phyloP scores from a whole-genome alignment of 257 asterid species.

The Linderniella brevidens region DNA sequence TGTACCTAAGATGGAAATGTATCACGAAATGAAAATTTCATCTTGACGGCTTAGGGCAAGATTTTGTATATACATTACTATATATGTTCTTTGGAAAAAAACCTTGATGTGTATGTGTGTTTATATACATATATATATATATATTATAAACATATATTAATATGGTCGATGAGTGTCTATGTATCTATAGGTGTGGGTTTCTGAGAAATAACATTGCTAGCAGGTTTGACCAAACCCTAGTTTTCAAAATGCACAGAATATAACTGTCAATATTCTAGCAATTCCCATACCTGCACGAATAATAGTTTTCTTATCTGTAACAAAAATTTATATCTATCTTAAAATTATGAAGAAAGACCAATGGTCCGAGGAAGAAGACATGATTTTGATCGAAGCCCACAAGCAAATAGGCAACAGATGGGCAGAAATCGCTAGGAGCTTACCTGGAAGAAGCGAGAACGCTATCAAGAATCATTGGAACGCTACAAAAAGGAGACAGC shows the following conservation, averaged over 20 bases:
- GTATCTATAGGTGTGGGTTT: no score
- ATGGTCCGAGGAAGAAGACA: constrained; percentile 84
- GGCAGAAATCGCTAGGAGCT: constrained; percentile 73
- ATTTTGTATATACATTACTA: no score
- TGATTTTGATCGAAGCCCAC: constrained; percentile 53
- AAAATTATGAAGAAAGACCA: constrained; percentile 42
- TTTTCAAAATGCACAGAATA: neutral
- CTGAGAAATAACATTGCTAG: no score
- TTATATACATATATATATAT: no score
- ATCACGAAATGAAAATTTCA: no score
- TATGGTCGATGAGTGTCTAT: no score
- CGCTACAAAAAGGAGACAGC: constrained; percentile 71
- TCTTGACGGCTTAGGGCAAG: no score
- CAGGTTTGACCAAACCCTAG: neutral
- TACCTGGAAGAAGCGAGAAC: constrained; percentile 66
- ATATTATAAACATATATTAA: no score
- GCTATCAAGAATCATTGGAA: constrained; percentile 95
- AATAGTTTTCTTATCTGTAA: no score
- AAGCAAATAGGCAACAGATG: constrained; percentile 64
- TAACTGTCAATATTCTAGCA: neutral
- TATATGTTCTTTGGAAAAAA: no score
- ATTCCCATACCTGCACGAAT: neutral
- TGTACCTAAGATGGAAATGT: no score
- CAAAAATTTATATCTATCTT: neutral
- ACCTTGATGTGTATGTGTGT: no score